These are phyloP conservation scores for Colletotrichum sp. DNA, from an alignment of 2,329 filamentous ascomycete species.

Conservation along the genomic window DNA sequence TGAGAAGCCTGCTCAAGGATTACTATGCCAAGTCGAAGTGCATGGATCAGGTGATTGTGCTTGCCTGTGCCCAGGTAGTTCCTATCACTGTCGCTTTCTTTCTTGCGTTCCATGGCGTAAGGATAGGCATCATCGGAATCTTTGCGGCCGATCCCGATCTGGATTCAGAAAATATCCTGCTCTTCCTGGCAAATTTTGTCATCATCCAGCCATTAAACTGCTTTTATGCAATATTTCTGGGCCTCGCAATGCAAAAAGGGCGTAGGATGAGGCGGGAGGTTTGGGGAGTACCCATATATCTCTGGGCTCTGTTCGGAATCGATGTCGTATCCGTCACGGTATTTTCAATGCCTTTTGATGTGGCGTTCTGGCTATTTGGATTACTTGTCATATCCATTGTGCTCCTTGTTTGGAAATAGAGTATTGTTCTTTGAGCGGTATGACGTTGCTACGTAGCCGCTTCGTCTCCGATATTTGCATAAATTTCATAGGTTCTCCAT, in stretches of 20 bases:
- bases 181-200: not conserved
- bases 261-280: not conserved
- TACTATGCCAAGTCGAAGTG: not conserved
- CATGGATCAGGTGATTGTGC: not conserved
- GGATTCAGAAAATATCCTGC: not conserved
- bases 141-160: not conserved
- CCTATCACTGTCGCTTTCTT: not conserved
- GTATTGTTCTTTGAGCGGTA: fast-evolving
- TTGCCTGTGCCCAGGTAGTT: not conserved
- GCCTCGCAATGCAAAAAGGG: not conserved
- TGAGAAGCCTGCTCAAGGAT: not conserved
- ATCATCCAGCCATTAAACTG: not conserved
- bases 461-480: not conserved
- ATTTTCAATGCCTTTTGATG: not conserved
- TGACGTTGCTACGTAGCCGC: not conserved
- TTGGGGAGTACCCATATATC: not conserved
- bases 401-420: not conserved
- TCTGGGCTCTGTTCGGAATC: not conserved
- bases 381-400: fast-evolving
- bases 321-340: not conserved
- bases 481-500: too few species aligned
- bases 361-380: not conserved
- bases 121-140: not conserved
- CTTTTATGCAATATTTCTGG: not conserved
- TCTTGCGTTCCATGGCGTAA: not conserved